phyloP scores from a whole-genome alignment of 305 asterid species.

The Solanum hybrid region DNA sequence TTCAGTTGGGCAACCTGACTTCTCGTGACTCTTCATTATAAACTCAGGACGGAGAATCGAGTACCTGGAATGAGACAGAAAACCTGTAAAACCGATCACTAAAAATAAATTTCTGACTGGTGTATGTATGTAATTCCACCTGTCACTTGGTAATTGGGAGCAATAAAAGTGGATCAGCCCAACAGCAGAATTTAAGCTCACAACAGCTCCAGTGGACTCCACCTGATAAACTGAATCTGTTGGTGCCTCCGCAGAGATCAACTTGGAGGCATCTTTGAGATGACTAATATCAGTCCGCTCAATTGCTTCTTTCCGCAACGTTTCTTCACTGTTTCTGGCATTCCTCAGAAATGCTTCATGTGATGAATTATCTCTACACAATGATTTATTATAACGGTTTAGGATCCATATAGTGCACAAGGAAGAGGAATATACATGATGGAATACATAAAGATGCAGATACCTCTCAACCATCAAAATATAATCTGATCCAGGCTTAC shows the following conservation, averaged over 20 bases:
- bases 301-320: conserved; percentile 95
- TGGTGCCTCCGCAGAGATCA: conserved; percentile 48
- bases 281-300: conserved; percentile 99
- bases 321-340: conserved; percentile 97
- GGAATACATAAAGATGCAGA: conserved; percentile 3
- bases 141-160: conserved; percentile 98
- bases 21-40: conserved; percentile 87
- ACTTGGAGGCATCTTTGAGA: conserved; percentile 55
- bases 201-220: conserved; percentile 98
- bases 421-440: background rate
- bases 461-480: conserved; percentile 99
- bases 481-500: conserved; percentile 98
- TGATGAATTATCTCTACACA: conserved; percentile 75
- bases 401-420: conserved; percentile 7
- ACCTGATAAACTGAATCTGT: conserved; percentile 75
- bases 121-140: conserved; percentile 30
- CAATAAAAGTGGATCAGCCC: conserved; percentile 98
- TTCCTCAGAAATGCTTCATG: conserved; percentile 86
- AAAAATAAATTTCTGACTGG: background rate
- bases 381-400: conserved; percentile 15
- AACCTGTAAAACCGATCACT: background rate
- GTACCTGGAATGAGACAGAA: conserved; percentile 40
- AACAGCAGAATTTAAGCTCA: conserved; percentile 98
- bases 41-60: conserved; percentile 98
- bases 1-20: conserved; percentile 59